A percentile compares a stretch with the other conserved stretches of the same genome.
Conservation (phyloP, 202 grass and related monocot genomes). For the Digitaria exilis region DNA sequence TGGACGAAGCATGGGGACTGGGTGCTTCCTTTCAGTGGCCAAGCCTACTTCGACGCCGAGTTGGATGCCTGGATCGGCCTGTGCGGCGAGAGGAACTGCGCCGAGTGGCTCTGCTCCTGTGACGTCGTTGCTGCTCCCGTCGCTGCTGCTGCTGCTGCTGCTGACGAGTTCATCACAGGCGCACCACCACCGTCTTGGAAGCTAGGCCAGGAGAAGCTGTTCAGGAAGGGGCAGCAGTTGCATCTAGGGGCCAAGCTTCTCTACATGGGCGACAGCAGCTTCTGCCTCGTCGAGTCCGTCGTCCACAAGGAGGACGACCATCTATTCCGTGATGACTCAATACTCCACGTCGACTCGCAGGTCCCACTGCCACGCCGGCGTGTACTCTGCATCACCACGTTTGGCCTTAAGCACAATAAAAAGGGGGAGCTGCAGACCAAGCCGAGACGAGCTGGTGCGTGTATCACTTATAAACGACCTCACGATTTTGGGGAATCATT, state of each 20-base stretch:
- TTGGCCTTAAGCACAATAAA: not conserved
- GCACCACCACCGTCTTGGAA: not conserved
- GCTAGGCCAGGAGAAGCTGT: not conserved
- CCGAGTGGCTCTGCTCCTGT: not conserved
- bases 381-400: conserved; percentile 12
- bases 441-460: not conserved
- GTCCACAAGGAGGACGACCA: not conserved
- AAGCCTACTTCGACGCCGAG: conserved; percentile 15
- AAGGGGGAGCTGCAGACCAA: not conserved
- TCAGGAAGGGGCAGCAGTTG: not conserved
- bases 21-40: not conserved
- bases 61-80: conserved; percentile 10
- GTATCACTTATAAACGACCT: not conserved
- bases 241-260: not conserved
- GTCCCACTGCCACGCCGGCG: not conserved
- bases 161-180: not conserved
- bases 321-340: not conserved
- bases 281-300: not conserved
- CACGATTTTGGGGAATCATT: not conserved
- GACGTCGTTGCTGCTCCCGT: not conserved
- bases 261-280: conserved; percentile 20
- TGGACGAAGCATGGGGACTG: not conserved
- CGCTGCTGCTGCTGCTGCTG: not conserved
- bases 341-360: too few species aligned
- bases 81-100: not conserved